Evolutionary conservation across 352 stramenopile genomes (phyloP).

Genomic region (Globisporangium acanthophoron): DNA sequence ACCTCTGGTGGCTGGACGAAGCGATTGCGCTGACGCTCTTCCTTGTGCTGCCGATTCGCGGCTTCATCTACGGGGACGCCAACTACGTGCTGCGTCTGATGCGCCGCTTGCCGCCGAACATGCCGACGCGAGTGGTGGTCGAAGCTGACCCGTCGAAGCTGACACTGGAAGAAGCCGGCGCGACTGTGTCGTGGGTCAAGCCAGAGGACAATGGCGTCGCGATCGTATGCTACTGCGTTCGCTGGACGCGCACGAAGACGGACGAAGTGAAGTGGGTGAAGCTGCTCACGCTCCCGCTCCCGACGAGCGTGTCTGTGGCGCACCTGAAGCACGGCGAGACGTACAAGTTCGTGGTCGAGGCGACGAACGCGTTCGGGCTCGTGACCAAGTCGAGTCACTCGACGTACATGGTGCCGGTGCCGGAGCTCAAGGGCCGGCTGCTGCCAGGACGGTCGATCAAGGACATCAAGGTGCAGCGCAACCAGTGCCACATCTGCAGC

Average conservation of each 20-base stretch:
- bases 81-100: constrained; percentile 65
- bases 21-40: constrained; percentile 69
- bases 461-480: constrained; percentile 33
- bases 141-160: constrained; percentile 56
- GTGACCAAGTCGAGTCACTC: constrained; percentile 71
- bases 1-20: constrained; percentile 86
- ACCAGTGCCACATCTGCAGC: constrained; percentile 75
- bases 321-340: constrained; percentile 74
- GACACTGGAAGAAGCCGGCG: constrained; percentile 45
- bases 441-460: constrained; percentile 33
- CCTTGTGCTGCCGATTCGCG: constrained; percentile 69
- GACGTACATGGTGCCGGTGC: constrained; percentile 81
- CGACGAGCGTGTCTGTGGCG: constrained; percentile 48
- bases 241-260: constrained; percentile 71
- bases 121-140: constrained; percentile 74
- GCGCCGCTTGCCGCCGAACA: constrained; percentile 67
- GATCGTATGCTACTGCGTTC: constrained; percentile 82
- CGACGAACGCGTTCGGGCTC: constrained; percentile 76
- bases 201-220: constrained; percentile 67
- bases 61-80: constrained; percentile 80
- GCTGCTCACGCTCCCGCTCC: constrained; percentile 58
- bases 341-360: constrained; percentile 82
- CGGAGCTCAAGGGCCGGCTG: constrained; percentile 64
- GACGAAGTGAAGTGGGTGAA: constrained; percentile 80
- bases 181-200: constrained; percentile 74